Conservation (phyloP, 768 basidiomycete species). For the Tylopilus sp. region DNA sequence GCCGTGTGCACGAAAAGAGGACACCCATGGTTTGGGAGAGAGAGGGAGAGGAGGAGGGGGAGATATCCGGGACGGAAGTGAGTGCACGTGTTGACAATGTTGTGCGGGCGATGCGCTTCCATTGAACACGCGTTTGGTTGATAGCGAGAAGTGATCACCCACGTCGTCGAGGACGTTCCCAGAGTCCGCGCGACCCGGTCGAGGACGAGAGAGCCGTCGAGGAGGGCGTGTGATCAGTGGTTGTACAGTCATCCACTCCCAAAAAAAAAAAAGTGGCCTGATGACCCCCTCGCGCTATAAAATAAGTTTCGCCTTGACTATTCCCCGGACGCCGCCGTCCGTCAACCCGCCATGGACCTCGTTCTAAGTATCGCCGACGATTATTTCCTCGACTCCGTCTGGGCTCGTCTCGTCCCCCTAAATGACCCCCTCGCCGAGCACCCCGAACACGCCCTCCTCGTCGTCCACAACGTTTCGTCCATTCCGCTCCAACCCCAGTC, state of each 20-base stretch:
- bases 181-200: background rate
- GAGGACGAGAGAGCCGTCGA: background rate
- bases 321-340: background rate
- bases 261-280: conserved; percentile 37
- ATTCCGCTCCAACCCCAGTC: conserved; percentile 43
- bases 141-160: conserved; percentile 1
- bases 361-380: conserved; percentile 72
- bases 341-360: conserved; percentile 63
- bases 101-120: conserved; percentile 25
- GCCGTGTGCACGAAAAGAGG: conserved; percentile 22
- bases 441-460: conserved; percentile 18
- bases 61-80: conserved; percentile 28
- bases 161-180: background rate
- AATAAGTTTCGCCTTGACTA: background rate
- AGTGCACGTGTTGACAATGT: conserved; percentile 27
- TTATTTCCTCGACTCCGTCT: conserved; percentile 72
- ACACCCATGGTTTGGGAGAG: conserved; percentile 28
- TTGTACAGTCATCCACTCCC: background rate
- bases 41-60: conserved; percentile 14
- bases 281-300: conserved; percentile 23
- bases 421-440: conserved; percentile 39
- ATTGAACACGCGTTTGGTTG: conserved; percentile 21
- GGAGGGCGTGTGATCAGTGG: conserved; percentile 16
- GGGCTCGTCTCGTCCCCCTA: conserved; percentile 69
- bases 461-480: conserved; percentile 39